These are phyloP conservation scores for Silene vulgaris DNA, from an alignment of 179 eudicot genomes.

Conservation along the genomic window DNA sequence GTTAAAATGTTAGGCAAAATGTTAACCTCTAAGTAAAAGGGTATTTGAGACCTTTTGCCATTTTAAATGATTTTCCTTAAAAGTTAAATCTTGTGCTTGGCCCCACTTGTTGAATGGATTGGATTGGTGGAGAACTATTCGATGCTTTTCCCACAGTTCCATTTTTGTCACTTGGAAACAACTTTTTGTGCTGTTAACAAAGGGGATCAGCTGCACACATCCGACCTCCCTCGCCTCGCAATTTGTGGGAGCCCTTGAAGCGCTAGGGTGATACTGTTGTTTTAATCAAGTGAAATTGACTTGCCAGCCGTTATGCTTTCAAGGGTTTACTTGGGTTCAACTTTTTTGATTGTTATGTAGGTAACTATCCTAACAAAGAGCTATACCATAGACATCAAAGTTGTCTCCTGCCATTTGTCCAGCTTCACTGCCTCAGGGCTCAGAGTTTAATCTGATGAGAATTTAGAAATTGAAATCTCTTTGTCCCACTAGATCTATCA, in stretches of 20 bases:
- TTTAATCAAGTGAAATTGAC: not conserved
- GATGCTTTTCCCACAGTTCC: not conserved
- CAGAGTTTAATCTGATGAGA: not conserved
- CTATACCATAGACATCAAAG: not conserved
- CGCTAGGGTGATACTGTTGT: not conserved
- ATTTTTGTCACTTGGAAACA: not conserved
- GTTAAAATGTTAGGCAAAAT: not conserved
- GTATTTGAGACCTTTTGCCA: not conserved
- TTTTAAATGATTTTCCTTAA: not conserved
- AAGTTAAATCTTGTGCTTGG: not conserved
- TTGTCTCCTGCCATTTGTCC: slow-evolving; percentile 6
- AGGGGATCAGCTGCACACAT: not conserved
- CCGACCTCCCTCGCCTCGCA: not conserved
- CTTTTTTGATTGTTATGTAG: not conserved
- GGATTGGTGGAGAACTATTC: not conserved
- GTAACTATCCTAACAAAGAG: not conserved
- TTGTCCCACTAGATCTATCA: not conserved
- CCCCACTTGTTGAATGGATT: not conserved
- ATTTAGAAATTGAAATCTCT: not conserved
- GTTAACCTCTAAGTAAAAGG: not conserved
- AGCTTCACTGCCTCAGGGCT: not conserved
- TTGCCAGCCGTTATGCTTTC: slow-evolving; percentile 3
- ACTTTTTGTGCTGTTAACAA: not conserved
- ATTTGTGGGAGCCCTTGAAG: not conserved
- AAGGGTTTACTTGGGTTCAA: slow-evolving; percentile 5